phyloP scores from a whole-genome alignment of 768 basidiomycete genomes.

The Leccinum imitatum region DNA sequence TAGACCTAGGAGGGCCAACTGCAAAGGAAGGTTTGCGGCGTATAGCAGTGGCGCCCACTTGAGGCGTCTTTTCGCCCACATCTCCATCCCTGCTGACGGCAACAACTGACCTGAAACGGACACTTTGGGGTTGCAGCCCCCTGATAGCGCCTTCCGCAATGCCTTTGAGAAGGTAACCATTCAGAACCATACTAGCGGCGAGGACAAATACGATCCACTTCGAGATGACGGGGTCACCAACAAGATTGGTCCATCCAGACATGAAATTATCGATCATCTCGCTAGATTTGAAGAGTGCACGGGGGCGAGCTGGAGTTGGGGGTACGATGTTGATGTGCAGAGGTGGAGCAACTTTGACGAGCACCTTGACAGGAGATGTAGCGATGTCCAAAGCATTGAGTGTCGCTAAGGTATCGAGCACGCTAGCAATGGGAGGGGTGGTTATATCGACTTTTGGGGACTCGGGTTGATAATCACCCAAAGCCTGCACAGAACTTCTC shows the following conservation, averaged over 20 bases:
- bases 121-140: slow-evolving; percentile 30
- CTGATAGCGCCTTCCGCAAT: slow-evolving; percentile 57
- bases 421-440: slow-evolving; percentile 54
- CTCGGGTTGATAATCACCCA: slow-evolving; percentile 21
- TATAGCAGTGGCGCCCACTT: slow-evolving; percentile 8
- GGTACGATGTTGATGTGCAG: slow-evolving; percentile 52
- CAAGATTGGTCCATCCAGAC: slow-evolving; percentile 85
- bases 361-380: slow-evolving; percentile 37
- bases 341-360: slow-evolving; percentile 64
- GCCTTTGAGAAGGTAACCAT: slow-evolving; percentile 91
- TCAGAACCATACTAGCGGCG: slow-evolving; percentile 82
- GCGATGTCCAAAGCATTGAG: slow-evolving; percentile 17
- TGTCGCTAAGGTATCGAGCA: slow-evolving; percentile 56
- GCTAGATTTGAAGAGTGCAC: slow-evolving; percentile 36
- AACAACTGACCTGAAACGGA: slow-evolving; percentile 30
- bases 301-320: slow-evolving; percentile 30
- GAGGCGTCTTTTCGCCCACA: slow-evolving; percentile 20
- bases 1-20: slow-evolving; percentile 23
- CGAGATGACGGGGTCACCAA: slow-evolving; percentile 90
- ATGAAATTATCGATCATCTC: slow-evolving; percentile 82
- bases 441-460: slow-evolving; percentile 69
- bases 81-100: slow-evolving; percentile 21
- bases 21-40: slow-evolving; percentile 25
- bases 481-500: slow-evolving; percentile 12
- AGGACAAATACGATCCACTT: slow-evolving; percentile 95